Evolutionary conservation across 2,329 filamentous ascomycete species (phyloP).

Genomic region (Byssochlamys sp.): DNA sequence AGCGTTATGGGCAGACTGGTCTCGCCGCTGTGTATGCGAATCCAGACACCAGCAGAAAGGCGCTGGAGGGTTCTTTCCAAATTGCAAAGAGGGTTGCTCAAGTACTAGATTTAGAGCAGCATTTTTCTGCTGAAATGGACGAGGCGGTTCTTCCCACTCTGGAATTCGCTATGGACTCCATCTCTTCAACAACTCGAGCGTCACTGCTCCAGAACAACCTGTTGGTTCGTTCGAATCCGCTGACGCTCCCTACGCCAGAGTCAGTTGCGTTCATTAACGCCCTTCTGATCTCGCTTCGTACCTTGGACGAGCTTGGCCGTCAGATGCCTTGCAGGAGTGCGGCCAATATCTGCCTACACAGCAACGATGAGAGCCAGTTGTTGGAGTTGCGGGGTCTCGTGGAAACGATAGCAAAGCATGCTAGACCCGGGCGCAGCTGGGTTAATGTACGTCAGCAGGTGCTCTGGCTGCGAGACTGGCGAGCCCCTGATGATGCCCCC

Average conservation of each 20-base stretch:
- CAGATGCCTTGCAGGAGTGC: slow-evolving; percentile 26
- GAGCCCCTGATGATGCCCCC: slow-evolving; percentile 21
- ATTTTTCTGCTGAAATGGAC: slow-evolving; percentile 21
- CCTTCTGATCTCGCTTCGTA: slow-evolving; percentile 31
- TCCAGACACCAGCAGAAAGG: slow-evolving; percentile 34
- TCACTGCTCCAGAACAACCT: slow-evolving; percentile 35
- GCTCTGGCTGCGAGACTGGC: slow-evolving; percentile 55
- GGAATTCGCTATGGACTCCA: slow-evolving; percentile 18
- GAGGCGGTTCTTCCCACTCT: slow-evolving; percentile 19
- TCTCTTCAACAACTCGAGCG: slow-evolving; percentile 29
- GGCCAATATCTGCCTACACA: slow-evolving; percentile 45
- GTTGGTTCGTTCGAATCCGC: slow-evolving; percentile 27
- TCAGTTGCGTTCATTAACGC: slow-evolving; percentile 34
- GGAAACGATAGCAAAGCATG: slow-evolving; percentile 35
- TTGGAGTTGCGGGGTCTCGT: slow-evolving; percentile 46
- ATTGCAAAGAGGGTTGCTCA: slow-evolving; percentile 43
- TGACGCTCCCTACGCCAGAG: slow-evolving; percentile 31
- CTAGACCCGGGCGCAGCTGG: slow-evolving; percentile 42
- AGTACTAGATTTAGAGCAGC: slow-evolving; percentile 42
- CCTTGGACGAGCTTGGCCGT: slow-evolving; percentile 32
- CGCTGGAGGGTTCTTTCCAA: slow-evolving; percentile 40
- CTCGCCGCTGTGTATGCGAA: slow-evolving; percentile 51
- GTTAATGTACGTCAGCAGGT: slow-evolving; percentile 39
- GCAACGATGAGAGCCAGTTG: slow-evolving; percentile 44
- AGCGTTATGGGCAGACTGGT: slow-evolving; percentile 48